These are phyloP conservation scores for Tolypocladium sp. DNA, from an alignment of 2,329 filamentous ascomycete species.

Conservation along the genomic window DNA sequence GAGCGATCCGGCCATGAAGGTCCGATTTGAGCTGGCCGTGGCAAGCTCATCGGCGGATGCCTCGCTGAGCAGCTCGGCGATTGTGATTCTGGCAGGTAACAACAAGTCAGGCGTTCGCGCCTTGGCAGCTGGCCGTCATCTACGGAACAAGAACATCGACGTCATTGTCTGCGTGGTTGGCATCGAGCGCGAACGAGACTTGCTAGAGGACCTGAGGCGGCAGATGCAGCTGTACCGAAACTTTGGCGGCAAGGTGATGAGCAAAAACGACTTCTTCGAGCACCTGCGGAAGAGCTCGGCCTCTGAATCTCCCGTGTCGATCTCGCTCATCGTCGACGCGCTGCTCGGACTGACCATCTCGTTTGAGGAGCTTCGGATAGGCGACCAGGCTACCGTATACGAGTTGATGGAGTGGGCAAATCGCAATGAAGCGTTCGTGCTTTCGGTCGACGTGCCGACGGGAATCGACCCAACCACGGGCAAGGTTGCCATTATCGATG, in stretches of 20 bases:
- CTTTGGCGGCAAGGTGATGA: conserved; percentile 66
- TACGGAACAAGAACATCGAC: conserved; percentile 73
- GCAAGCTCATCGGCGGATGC: conserved; percentile 21
- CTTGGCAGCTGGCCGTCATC: conserved; percentile 75
- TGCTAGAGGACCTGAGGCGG: conserved; percentile 69
- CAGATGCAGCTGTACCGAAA: conserved; percentile 80
- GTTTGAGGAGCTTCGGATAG: conserved; percentile 78
- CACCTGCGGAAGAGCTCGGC: conserved; percentile 39
- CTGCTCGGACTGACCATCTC: conserved; percentile 78
- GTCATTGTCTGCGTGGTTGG: conserved; percentile 79
- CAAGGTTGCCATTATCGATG: conserved; percentile 58
- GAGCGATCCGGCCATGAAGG: conserved; percentile 50
- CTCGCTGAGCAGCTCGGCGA: conserved; percentile 25
- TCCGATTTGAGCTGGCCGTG: conserved; percentile 36
- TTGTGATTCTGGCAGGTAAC: conserved; percentile 87
- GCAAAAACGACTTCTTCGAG: conserved; percentile 53
- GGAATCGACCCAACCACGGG: conserved; percentile 77
- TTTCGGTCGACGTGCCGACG: conserved; percentile 86
- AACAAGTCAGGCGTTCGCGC: conserved; percentile 82
- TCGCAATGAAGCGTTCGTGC: conserved; percentile 68
- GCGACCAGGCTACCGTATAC: conserved; percentile 75
- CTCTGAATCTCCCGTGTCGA: conserved; percentile 37
- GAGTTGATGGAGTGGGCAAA: conserved; percentile 93
- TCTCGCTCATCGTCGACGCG: conserved; percentile 81
- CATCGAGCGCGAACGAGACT: conserved; percentile 70